Evolutionary conservation across 192 early-diverging fungal genomes (phyloP), one percentile per base, ranked within the genome.

Genomic region (Rhizophagus sp.): DNA sequence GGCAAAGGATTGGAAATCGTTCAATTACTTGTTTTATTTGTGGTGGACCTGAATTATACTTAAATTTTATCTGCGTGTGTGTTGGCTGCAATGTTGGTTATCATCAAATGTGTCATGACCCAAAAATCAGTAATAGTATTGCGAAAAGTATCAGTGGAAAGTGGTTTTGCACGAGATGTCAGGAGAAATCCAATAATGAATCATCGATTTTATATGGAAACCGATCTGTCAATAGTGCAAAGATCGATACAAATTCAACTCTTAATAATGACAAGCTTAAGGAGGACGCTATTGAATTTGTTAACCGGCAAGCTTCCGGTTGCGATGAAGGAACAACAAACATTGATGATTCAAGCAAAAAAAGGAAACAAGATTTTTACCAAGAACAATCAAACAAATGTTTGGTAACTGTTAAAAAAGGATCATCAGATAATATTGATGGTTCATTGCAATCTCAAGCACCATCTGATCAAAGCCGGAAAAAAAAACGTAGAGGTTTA

Each of bases 91-190:
- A 76, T 63, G 33, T 36, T n/a, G 74, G 74, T 17, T 76, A 61
- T 76, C 74, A 76, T 36, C 74, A 76, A 76, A 64, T 19, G 13
- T 76, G 74, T 63, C 74, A 76, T 76, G 52, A 76, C 10, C 74
- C 74, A 1, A 30, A 76, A 25, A 76, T 76, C 17, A 76, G 50
- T 36, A 34, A 76, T 41, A 63, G 30, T 30, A n/a, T 3, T 7
- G 69, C 11, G 9, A 71, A 71, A 30, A 30, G 17, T 39, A 62
- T 39, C 4, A n/a, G 62, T 22, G 74, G 64, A 62, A 61, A 50
- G 36, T 76, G 74, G 74, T 5, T 22, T 76, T 76, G 74, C 34
- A 41, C 25, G 39, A 61, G 64, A 41, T 76, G 74, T 64, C 74
- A 70, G 22, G 47, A 70, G 10, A 41, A n/a, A 41, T 9, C 34